Evolutionary conservation across 495 filamentous ascomycete species (phyloP).

Genomic region (Neohortaea acidophila): DNA sequence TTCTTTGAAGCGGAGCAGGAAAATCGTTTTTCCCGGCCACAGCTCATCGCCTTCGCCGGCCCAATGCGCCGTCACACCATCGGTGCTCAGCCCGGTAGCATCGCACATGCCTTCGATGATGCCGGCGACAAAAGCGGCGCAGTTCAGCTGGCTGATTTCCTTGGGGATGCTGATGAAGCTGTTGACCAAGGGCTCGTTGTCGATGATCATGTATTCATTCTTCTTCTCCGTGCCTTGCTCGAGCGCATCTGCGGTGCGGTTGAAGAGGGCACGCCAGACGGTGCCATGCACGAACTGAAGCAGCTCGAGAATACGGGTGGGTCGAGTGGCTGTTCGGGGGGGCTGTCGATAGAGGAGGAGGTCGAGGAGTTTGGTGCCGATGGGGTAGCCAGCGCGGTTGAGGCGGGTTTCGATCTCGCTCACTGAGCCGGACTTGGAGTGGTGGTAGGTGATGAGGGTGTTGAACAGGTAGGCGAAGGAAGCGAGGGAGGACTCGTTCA

Average conservation of each 20-base stretch:
- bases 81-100: slow-evolving; percentile 69
- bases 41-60: slow-evolving; percentile 60
- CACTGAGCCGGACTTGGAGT: slow-evolving; percentile 75
- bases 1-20: slow-evolving; percentile 76
- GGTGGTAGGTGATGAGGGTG: slow-evolving; percentile 95
- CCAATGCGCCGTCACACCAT: slow-evolving; percentile 77
- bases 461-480: slow-evolving; percentile 92
- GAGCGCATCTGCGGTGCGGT: slow-evolving; percentile 73
- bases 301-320: slow-evolving; percentile 76
- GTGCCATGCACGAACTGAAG: slow-evolving; percentile 87
- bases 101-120: slow-evolving; percentile 93
- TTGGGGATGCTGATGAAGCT: slow-evolving; percentile 79
- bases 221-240: slow-evolving; percentile 72
- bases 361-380: slow-evolving; percentile 87
- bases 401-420: slow-evolving; percentile 83
- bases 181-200: slow-evolving; percentile 93
- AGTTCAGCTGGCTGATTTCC: slow-evolving; percentile 93
- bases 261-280: slow-evolving; percentile 85
- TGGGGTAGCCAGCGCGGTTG: slow-evolving; percentile 86
- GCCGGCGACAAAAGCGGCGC: slow-evolving; percentile 87
- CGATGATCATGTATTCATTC: slow-evolving; percentile 94
- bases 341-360: slow-evolving; percentile 73
- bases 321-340: slow-evolving; percentile 52
- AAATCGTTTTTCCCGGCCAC: slow-evolving; percentile 93
- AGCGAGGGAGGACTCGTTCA: slow-evolving; percentile 73